These are phyloP conservation scores for Solanum pimpinellifolium DNA, from an alignment of 257 asterid genomes.

Conservation along the genomic window DNA sequence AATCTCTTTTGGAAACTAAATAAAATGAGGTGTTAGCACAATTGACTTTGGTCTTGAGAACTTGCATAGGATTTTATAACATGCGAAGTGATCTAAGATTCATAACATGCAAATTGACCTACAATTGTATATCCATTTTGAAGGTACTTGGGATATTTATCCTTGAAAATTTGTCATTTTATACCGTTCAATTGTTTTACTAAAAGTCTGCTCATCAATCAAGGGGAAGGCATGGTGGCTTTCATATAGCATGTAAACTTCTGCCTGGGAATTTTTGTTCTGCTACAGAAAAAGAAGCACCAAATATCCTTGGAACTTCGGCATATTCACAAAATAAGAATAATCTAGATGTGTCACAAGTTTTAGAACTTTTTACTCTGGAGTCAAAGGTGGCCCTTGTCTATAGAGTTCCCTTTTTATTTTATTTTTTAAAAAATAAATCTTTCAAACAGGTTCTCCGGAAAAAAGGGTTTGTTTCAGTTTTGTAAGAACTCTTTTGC, in stretches of 20 bases:
- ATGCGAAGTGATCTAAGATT: background rate
- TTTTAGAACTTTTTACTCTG: background rate
- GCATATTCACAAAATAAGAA: background rate
- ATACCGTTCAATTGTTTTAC: background rate
- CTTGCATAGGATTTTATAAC: background rate
- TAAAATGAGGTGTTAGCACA: background rate
- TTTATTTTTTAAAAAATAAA: background rate
- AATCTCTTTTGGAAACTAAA: background rate
- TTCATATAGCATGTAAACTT: background rate
- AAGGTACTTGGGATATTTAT: background rate
- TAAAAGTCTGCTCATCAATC: background rate
- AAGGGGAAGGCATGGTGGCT: background rate
- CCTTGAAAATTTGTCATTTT: background rate
- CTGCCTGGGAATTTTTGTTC: background rate
- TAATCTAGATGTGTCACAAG: background rate
- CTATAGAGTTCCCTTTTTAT: background rate
- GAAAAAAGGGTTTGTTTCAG: background rate
- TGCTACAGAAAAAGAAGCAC: background rate
- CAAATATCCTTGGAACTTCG: background rate
- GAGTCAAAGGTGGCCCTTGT: background rate
- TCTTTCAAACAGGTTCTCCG: background rate
- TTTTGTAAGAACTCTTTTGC: background rate
- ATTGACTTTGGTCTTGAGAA: background rate
- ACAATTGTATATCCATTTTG: background rate
- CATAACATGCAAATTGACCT: background rate